Base-by-base conservation (phyloP, 176 grass and related monocot species). In the Eleusine coracana region DNA sequence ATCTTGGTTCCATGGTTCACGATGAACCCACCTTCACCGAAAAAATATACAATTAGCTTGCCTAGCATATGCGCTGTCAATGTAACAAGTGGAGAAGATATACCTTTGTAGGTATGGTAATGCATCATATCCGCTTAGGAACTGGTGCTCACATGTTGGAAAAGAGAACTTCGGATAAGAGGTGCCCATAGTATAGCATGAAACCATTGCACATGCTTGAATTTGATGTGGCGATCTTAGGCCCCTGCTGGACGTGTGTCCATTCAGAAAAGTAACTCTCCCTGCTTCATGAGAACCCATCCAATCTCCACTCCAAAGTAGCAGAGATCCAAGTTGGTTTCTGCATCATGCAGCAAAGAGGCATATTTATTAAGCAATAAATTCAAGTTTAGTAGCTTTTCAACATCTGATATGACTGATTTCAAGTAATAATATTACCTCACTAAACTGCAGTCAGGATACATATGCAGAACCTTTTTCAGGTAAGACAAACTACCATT, bases 391-490 rank as follows among this genome's bases (percentile, higher is more conserved):
- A 12, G 81, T 45, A 70, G 10, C 46, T 41, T 52, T 28, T 74
- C 6, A 73, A 75, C 42, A 65, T 27, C 25, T 39, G 20, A 72
- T 79, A 77, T 13, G 54, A 70, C 23, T 59, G 62, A 64, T 34
- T 67, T 15, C 48, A 78, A 50, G 79, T 11, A 88, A 77, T 31
- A 68, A 56, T 18, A 60, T 90, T 84, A 98, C 96, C 96, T 95
- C 80, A 95, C 72, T 84, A 95, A 93, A 84, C 65, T 90, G 83
- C 85, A 91, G 80, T 93, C 62, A 17, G 96, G 96, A 88, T 91
- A 98, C 92, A 98, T 91, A 82, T 93, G 96, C 66, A 98, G 89
- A 79, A 86, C 87, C 84, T 89, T 93, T 87, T 89, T 90, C 27
- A 98, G 80, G 87, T 95, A 91, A 77, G 84, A 82, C 61, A 98